Conservation (phyloP, 2,329 filamentous ascomycete species). For the Monosporascus sp. region DNA sequence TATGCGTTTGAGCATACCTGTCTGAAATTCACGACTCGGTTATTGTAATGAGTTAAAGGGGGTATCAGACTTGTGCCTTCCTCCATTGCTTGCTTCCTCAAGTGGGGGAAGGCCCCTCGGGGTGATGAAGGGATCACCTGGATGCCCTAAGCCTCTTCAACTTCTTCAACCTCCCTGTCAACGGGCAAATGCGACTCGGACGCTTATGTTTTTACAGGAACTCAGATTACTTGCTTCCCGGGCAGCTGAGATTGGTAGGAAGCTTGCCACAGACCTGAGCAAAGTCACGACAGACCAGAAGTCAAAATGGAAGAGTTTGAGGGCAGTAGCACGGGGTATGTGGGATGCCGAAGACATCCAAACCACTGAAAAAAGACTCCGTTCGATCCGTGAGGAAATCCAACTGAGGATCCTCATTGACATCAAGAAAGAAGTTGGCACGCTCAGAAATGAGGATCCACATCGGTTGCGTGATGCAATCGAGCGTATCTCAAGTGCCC, state of each 20-base stretch:
- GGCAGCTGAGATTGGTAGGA: slow-evolving; percentile 13
- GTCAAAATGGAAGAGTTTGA: slow-evolving; percentile 14
- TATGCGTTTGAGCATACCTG: too few species aligned
- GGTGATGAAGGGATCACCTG: neutral
- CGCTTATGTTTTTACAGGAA: slow-evolving; percentile 1
- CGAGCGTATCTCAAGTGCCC: slow-evolving; percentile 6
- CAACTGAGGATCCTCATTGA: slow-evolving; percentile 11
- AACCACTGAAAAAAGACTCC: slow-evolving; percentile 10
- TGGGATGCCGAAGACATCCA: slow-evolving; percentile 16
- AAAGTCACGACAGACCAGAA: slow-evolving; percentile 6
- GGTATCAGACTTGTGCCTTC: neutral
- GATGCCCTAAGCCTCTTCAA: neutral
- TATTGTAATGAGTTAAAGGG: too few species aligned
- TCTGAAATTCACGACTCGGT: too few species aligned
- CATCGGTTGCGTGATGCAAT: slow-evolving; percentile 4
- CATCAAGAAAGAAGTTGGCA: slow-evolving; percentile 5
- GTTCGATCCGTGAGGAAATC: slow-evolving; percentile 12
- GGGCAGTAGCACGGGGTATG: slow-evolving; percentile 4
- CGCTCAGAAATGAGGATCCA: slow-evolving; percentile 4
- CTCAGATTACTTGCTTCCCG: slow-evolving; percentile 9
- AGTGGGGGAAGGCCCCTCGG: neutral
- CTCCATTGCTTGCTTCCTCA: neutral
- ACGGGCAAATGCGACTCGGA: neutral
- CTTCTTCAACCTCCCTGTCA: neutral
- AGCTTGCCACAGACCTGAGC: slow-evolving; percentile 7